Evolutionary conservation across 345 rosid species (phyloP), one percentile per base, ranked within the genome.

Genomic region (Eucalyptus rudis): DNA sequence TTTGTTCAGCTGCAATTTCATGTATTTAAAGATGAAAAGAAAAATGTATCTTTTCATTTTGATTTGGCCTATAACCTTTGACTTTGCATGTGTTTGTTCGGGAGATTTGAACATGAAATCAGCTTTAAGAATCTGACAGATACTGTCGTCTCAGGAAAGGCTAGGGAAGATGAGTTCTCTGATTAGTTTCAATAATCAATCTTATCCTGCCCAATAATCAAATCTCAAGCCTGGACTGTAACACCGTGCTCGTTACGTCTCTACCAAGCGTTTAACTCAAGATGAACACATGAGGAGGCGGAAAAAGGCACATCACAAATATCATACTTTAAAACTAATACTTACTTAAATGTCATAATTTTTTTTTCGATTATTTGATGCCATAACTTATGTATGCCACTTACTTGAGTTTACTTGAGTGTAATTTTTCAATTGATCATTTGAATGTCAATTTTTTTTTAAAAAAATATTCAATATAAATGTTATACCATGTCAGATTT

Each of bases 351-450:
- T 7, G 7, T 54, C 12, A 24, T 56, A 22, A 56, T 22, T 56
- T 1, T 56, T 1, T 56, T 56, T 56, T 8, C 5, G 1, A 56
- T 56, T 56, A 56, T 56, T 10, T 56, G 29, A 56, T 56, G 6
- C 1, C 62, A 56, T 56, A 56, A 56, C 62, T 0, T 24, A 56
- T 56, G 29, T 10, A 24, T 10, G 1, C 1, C 29, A 56, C 6
- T 22, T 22, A 56, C 1, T 56, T 22, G 0, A 56, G 29, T 56
- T 22, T 22, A 56, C 1, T 56, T 22, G 0, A 56, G 29, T 56
- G 5, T 22, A 2, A 56, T 3, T 56, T 7, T 52, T 52, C 2
- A 7, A 19, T 19, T 0, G 1, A 52, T 52, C 25, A 52, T 17
- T 52, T 52, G 22, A 52, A 52, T 52, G 9, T 52, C 9, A 52